Evolutionary conservation across 2,329 filamentous ascomycete genomes (phyloP).

Genomic region (Cytospora paraplurivora): DNA sequence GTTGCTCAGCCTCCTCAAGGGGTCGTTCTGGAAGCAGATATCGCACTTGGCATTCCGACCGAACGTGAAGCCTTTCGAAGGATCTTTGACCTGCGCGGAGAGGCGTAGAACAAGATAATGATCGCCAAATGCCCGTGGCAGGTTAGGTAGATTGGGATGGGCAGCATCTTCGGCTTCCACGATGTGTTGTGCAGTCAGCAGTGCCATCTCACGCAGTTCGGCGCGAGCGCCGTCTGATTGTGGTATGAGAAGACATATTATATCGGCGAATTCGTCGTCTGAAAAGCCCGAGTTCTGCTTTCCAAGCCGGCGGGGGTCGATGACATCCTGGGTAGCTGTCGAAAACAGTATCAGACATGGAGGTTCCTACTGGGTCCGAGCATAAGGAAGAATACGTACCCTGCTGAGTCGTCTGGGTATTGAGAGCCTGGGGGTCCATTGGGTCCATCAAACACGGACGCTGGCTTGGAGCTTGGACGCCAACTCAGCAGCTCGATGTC

Average conservation of each 20-base stretch:
- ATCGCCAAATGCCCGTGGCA: constrained; percentile 55
- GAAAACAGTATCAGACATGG: constrained; percentile 22
- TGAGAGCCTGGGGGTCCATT: constrained; percentile 25
- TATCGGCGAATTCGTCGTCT: constrained; percentile 81
- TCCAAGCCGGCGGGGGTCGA: constrained; percentile 79
- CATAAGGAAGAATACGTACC: constrained; percentile 22
- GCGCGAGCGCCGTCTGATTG: constrained; percentile 70
- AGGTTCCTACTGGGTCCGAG: constrained; percentile 13
- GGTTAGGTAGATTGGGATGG: constrained; percentile 51
- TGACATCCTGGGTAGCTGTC: constrained; percentile 73
- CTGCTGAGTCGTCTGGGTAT: constrained; percentile 28
- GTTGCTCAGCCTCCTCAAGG: constrained; percentile 79
- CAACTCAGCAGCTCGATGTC: constrained; percentile 21
- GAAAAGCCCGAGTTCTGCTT: constrained; percentile 81
- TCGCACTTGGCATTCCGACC: constrained; percentile 79
- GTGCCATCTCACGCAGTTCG: constrained; percentile 62
- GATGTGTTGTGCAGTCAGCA: constrained; percentile 51
- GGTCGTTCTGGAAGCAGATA: constrained; percentile 66
- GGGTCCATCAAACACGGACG: constrained; percentile 17
- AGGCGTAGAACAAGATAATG: constrained; percentile 79
- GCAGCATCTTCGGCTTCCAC: constrained; percentile 53
- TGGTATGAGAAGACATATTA: constrained; percentile 86
- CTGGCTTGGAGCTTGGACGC: constrained; percentile 10
- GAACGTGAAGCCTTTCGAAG: constrained; percentile 77
- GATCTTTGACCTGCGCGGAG: constrained; percentile 71